Conservation (phyloP, 2,329 filamentous ascomycete species). For the Talaromyces sp. region DNA sequence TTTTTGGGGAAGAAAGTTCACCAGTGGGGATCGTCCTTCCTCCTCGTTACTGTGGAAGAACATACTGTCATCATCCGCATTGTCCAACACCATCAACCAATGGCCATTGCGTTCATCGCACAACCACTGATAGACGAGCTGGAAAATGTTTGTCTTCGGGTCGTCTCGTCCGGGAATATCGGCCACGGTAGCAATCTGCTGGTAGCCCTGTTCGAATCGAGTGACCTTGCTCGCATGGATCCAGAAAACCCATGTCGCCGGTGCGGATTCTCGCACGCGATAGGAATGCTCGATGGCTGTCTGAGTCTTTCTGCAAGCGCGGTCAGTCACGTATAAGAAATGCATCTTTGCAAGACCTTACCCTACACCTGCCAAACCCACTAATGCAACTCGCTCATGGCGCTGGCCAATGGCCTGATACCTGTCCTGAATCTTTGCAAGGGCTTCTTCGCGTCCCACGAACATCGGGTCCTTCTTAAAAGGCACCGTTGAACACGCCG, state of each 20-base stretch:
- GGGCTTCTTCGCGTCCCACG: neutral
- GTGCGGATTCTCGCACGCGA: constrained; percentile 19
- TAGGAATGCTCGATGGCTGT: constrained; percentile 35
- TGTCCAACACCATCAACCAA: constrained; percentile 24
- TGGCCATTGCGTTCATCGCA: constrained; percentile 14
- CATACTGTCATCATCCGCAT: constrained; percentile 18
- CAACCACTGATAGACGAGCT: constrained; percentile 21
- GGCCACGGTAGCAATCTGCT: constrained; percentile 26
- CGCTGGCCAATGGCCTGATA: neutral
- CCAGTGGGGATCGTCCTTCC: neutral
- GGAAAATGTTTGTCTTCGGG: constrained; percentile 26
- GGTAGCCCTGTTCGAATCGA: constrained; percentile 31
- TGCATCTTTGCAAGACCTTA: neutral
- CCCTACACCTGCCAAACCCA: constrained; percentile 25
- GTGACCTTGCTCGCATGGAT: constrained; percentile 29
- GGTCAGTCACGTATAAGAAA: too few species aligned
- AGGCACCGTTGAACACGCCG: constrained; percentile 1
- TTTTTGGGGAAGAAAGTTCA: constrained; percentile 15
- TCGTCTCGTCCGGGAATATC: constrained; percentile 27
- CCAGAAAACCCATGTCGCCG: constrained; percentile 32
- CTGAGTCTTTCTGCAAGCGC: constrained; percentile 26
- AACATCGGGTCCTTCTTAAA: neutral
- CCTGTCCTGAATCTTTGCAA: neutral
- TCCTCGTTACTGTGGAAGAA: constrained; percentile 2
- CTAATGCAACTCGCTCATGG: constrained; percentile 22